Conservation (phyloP, 2,329 filamentous ascomycete genomes). For the Apiospora arundinis region DNA sequence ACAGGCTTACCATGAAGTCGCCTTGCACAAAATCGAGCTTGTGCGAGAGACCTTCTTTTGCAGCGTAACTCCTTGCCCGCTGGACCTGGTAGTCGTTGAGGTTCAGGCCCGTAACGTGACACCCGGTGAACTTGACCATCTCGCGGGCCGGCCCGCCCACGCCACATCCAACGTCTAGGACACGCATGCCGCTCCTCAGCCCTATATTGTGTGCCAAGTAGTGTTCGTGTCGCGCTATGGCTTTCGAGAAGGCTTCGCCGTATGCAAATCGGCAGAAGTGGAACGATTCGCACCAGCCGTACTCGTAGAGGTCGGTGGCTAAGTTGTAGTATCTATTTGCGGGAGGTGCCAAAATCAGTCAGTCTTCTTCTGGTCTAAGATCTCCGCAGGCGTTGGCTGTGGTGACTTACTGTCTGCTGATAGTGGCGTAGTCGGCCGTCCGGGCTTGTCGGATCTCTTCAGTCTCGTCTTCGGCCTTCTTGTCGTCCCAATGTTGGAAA, state of each 20-base stretch:
- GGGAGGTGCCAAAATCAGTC: background rate
- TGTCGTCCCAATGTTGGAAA: slow-evolving; percentile 82
- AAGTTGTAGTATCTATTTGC: slow-evolving; percentile 72
- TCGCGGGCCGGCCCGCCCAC: slow-evolving; percentile 78
- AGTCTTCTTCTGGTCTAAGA: background rate
- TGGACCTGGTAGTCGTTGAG: slow-evolving; percentile 85
- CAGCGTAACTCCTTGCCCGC: slow-evolving; percentile 70
- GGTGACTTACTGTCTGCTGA: slow-evolving; percentile 69
- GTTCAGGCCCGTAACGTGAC: slow-evolving; percentile 74
- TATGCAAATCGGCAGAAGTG: slow-evolving; percentile 80
- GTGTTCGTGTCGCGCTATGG: slow-evolving; percentile 79
- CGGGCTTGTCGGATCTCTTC: slow-evolving; percentile 63
- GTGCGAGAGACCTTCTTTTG: slow-evolving; percentile 68
- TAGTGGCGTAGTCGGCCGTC: slow-evolving; percentile 72
- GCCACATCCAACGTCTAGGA: slow-evolving; percentile 79
- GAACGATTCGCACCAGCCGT: slow-evolving; percentile 78
- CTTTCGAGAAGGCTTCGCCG: slow-evolving; percentile 73
- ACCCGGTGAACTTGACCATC: slow-evolving; percentile 75
- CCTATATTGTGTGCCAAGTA: slow-evolving; percentile 76
- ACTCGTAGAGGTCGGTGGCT: slow-evolving; percentile 76
- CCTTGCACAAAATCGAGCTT: slow-evolving; percentile 74
- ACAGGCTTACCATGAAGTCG: slow-evolving; percentile 70
- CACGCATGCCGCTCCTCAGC: slow-evolving; percentile 68
- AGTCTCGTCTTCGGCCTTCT: slow-evolving; percentile 69
- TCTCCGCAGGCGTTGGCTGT: background rate